Conservation (phyloP, 2,329 filamentous ascomycete genomes). For the Penicillium sp. region DNA sequence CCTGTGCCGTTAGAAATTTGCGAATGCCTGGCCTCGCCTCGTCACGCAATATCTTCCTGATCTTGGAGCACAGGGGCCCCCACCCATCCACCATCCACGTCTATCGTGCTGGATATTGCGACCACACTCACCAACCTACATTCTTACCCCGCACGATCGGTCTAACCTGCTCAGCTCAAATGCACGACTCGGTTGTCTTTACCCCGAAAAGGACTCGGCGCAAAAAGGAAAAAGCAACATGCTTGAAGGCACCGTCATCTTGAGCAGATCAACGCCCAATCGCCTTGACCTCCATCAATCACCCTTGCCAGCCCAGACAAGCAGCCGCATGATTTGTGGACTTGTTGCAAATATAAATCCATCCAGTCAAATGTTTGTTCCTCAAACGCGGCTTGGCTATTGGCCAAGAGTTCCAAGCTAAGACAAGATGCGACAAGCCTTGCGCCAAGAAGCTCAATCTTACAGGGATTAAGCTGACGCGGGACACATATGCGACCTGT, state of each 20-base stretch:
- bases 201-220: background rate
- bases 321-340: background rate
- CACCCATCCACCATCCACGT: background rate
- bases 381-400: background rate
- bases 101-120: background rate
- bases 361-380: background rate
- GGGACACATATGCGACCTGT: background rate
- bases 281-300: background rate
- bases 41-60: too few relatives aligned
- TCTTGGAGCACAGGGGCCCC: too few relatives aligned
- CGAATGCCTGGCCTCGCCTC: too few relatives aligned
- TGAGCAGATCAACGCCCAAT: background rate
- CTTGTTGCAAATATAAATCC: background rate
- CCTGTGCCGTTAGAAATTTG: too few relatives aligned
- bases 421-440: background rate
- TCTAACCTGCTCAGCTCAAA: background rate
- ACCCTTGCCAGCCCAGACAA: background rate
- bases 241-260: background rate
- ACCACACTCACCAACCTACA: background rate
- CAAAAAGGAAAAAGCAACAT: background rate
- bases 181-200: background rate
- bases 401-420: background rate
- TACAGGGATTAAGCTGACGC: too few relatives aligned
- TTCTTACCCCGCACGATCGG: background rate
- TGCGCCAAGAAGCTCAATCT: background rate